Base-by-base conservation (phyloP, 106 monocot species). In the Dioscorea zingiberensis region DNA sequence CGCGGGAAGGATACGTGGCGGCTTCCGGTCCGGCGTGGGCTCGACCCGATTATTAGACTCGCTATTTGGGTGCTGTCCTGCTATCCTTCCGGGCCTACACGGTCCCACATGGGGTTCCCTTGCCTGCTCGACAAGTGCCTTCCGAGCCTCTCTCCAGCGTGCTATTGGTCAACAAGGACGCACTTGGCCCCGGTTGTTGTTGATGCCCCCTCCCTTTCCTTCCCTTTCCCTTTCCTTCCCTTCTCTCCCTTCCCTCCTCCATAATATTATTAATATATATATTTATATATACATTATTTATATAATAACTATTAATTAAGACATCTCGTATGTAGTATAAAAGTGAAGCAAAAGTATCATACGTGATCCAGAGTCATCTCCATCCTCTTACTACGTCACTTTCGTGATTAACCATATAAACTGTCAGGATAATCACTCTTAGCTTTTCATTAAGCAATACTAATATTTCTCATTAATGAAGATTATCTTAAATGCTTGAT, bases 11-110 rank as follows among this genome's bases (percentile, higher is more conserved):
- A 74, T 53, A 60, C 58, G 72, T 81, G 77, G 84, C 78, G 84
- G 77, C 84, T 73, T 60, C 6, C 63, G 81, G 81, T 81, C 89
- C 78, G 82, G 82, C 84, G 81, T 89, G 85, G 81, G 84, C 73
- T 74, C 81, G 68, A 68, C 81, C 60, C 27, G 60, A 88, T 88
- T 67, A 84, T 88, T 74, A 80, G 66, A 29, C 24, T 60, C 65
- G 62, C 74, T 58, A 47, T 28, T 58, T 71, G 61, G 75, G 55
- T 58, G 66, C 66, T 58, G 54, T 47, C 59, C 69, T 49, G 49
- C 55, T 58, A 57, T 49, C 65, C 17, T 25, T 27, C 12, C 60
- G 63, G 59, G 7, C 63, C 62, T 51, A 66, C 54, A 21, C 25
- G 13, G 6, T 53, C 8, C 62, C 15, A 38, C 4, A 10, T 38